Base-by-base conservation (phyloP, 1,284 basidiomycete genomes). In the Ceraceosorus guamensis region DNA sequence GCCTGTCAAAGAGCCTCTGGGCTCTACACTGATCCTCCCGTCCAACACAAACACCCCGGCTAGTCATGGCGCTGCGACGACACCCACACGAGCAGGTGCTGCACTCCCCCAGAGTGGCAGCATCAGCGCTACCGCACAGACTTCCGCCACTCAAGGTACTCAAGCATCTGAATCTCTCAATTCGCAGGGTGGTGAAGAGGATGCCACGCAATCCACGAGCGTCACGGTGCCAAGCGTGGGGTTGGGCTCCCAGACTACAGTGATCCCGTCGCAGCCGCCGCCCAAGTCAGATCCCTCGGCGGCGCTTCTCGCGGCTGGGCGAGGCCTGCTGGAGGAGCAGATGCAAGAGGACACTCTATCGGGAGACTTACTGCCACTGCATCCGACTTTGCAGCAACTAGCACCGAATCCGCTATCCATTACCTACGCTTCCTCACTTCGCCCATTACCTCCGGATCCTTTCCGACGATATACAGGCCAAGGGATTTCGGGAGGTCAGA, bases 341-440 rank as follows among this genome's bases (percentile, higher is more conserved):
- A n/a, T 10, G 30, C n/a, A 11, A 13, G 13, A 18, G 11, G 14
- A 13, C 33, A n/a, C 11, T 50, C 46, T 11, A 2, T 11, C 10
- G 11, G 14, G 49, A 11, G 13, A 11, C 30, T 43, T 39, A 18
- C 41, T 66, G 14, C 66, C 61, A 7, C 61, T 68, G n/a, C 71
- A 70, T n/a, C 63, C 65, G 1, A 67, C 68, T 6, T 51, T 75
- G 34, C 59, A 69, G 54, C 59, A 58, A 5, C 63, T 75, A 6
- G 67, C 70, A 10, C 71, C 71, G 1, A 73, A 75, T 35, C 73
- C 73, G 1, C 59, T 74, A 8, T 71, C 70, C 11, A 67, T 73
- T 13, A 74, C 71, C 14, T 75, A 73, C 55, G 71, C 73, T 2
- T 70, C 71, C 7, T 68, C 71, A 6, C 60, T 75, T 5, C 68